phyloP scores from a whole-genome alignment of 768 basidiomycete species.

The Trametes cingulata region DNA sequence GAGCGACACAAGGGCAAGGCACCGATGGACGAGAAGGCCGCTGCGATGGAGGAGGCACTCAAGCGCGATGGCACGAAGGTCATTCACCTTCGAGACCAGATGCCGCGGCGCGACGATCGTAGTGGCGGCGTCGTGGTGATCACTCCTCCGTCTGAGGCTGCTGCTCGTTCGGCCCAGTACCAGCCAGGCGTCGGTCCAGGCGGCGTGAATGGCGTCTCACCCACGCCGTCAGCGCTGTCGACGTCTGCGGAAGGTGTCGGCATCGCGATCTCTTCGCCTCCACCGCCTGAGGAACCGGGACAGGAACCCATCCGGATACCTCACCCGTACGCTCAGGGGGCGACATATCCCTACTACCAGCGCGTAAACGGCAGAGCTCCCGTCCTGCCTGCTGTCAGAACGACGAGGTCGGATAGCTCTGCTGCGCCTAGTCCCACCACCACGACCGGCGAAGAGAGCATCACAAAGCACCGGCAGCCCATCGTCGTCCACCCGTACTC shows the following conservation, averaged over 20 bases:
- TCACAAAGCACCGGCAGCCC: constrained; percentile 26
- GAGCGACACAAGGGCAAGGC: background rate
- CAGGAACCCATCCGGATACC: constrained; percentile 28
- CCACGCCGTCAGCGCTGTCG: constrained; percentile 31
- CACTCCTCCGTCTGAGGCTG: constrained; percentile 11
- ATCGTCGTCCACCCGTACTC: constrained; percentile 30
- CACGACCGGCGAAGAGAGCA: constrained; percentile 12
- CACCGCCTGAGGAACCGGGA: constrained; percentile 27
- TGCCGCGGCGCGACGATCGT: constrained; percentile 6
- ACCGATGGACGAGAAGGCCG: constrained; percentile 21
- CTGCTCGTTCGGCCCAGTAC: background rate
- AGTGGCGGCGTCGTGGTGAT: constrained; percentile 19
- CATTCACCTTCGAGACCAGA: constrained; percentile 26
- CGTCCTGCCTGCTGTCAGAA: background rate
- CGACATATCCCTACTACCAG: constrained; percentile 22
- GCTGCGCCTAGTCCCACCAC: constrained; percentile 9
- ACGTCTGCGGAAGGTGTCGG: constrained; percentile 38
- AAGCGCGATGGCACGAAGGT: constrained; percentile 30
- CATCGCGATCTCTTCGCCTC: constrained; percentile 45
- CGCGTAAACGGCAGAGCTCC: constrained; percentile 4
- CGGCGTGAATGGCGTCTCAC: constrained; percentile 27
- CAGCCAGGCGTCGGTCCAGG: constrained; percentile 4
- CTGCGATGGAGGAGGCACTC: constrained; percentile 25
- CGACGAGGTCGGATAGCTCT: background rate
- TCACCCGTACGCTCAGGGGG: constrained; percentile 41